These are phyloP conservation scores for Hylodesmum podocarpum DNA, from an alignment of 306 rosid genomes.

Conservation along the genomic window DNA sequence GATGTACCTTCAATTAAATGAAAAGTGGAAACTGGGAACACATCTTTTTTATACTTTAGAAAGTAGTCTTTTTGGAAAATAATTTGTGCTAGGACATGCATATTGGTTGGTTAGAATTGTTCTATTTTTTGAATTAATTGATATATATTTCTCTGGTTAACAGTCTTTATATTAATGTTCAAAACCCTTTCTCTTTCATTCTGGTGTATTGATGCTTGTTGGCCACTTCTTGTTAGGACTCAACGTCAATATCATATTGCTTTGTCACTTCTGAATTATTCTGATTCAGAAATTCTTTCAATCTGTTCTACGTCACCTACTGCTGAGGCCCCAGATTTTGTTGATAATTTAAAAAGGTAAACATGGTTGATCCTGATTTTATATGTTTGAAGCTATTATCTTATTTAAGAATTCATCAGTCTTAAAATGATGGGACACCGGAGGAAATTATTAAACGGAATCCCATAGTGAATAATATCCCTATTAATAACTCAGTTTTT, in stretches of 20 bases:
- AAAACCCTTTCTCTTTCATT: background rate
- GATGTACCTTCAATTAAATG: background rate
- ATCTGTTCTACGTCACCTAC: slow-evolving; percentile 83
- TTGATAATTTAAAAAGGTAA: slow-evolving; percentile 64
- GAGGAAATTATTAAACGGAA: background rate
- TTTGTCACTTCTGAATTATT: slow-evolving; percentile 32
- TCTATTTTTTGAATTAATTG: background rate
- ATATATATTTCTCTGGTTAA: background rate
- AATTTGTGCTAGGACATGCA: slow-evolving; percentile 19
- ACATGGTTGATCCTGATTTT: slow-evolving; percentile 16
- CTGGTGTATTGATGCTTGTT: slow-evolving; percentile 19
- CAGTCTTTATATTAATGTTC: background rate
- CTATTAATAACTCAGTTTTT: background rate
- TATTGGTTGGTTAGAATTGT: slow-evolving; percentile 10
- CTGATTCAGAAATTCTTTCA: slow-evolving; percentile 76
- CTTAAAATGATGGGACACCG: background rate
- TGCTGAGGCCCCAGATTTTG: slow-evolving; percentile 81
- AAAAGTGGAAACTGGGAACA: background rate
- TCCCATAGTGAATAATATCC: background rate
- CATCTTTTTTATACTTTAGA: background rate
- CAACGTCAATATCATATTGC: slow-evolving; percentile 37
- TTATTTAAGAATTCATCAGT: background rate
- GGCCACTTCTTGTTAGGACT: slow-evolving; percentile 51
- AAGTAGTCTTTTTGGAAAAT: background rate
- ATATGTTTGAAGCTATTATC: background rate